Conservation (phyloP, 202 grass and related monocot genomes). For the Panicum hallii region DNA sequence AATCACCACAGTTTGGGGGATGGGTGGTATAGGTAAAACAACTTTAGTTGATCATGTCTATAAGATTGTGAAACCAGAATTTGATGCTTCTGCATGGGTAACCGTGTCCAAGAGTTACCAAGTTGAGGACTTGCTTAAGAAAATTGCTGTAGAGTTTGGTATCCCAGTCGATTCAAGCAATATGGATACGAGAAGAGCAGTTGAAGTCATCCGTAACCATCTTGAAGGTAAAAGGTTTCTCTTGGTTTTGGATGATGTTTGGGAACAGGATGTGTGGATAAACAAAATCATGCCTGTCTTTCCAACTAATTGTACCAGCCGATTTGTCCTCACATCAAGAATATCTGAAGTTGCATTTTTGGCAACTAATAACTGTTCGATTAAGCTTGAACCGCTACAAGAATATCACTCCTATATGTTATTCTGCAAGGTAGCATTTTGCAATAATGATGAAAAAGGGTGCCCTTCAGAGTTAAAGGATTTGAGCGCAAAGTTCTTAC, state of each 20-base stretch:
- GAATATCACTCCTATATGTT: neutral
- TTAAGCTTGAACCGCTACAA: neutral
- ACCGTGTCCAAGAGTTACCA: conserved; percentile 30
- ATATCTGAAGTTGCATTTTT: neutral
- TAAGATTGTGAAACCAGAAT: neutral
- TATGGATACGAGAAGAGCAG: accelerated
- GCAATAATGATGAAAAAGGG: neutral
- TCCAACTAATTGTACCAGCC: neutral
- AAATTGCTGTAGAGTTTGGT: neutral
- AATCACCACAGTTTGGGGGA: conserved; percentile 32
- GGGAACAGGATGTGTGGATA: conserved; percentile 23
- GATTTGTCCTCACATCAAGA: conserved; percentile 48
- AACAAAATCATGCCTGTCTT: conserved; percentile 24
- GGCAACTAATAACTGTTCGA: neutral
- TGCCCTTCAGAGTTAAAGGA: neutral
- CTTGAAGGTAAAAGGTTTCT: conserved; percentile 35
- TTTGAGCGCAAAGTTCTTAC: neutral
- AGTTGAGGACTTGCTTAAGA: neutral
- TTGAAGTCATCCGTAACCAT: neutral
- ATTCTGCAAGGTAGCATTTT: neutral
- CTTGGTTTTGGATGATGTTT: conserved; percentile 52
- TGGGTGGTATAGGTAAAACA: conserved; percentile 47
- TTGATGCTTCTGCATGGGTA: conserved; percentile 28
- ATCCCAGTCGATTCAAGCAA: neutral
- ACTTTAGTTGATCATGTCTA: conserved; percentile 38